Evolutionary conservation across 148 eudicot genomes (phyloP).

Genomic region (Rhododendron molle): DNA sequence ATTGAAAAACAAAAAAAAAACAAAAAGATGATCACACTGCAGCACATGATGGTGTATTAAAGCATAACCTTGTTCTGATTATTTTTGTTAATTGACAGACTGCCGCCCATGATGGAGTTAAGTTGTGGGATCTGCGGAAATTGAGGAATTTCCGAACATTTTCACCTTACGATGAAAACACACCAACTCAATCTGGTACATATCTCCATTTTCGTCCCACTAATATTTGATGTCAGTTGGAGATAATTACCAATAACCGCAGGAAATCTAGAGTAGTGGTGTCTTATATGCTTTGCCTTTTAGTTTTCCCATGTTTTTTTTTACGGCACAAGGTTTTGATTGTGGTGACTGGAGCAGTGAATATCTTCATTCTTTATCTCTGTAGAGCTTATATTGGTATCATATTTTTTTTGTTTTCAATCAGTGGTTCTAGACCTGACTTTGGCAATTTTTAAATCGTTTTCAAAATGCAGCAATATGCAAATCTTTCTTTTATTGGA

Average conservation of each 20-base stretch:
- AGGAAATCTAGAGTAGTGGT: neutral
- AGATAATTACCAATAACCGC: neutral
- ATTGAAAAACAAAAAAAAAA: neutral
- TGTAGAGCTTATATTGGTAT: neutral
- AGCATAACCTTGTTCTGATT: neutral
- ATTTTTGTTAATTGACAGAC: conserved; percentile 42
- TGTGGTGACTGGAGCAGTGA: neutral
- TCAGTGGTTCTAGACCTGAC: neutral
- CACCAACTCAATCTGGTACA: conserved; percentile 81
- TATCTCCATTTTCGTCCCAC: neutral
- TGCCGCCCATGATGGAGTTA: conserved; percentile 95
- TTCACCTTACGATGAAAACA: conserved; percentile 61
- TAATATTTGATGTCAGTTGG: neutral
- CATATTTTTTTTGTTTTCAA: neutral
- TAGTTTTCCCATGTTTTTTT: neutral
- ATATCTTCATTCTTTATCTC: neutral
- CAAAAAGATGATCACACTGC: neutral
- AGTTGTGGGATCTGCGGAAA: conserved; percentile 94
- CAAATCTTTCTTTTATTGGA: neutral
- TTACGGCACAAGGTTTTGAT: neutral
- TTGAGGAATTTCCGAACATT: conserved; percentile 81
- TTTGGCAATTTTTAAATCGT: neutral
- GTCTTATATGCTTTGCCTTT: neutral
- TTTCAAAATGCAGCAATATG: neutral
- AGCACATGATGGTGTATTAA: neutral